These are phyloP conservation scores for Penstemon barbatus DNA, from an alignment of 257 asterid species.

Conservation along the genomic window DNA sequence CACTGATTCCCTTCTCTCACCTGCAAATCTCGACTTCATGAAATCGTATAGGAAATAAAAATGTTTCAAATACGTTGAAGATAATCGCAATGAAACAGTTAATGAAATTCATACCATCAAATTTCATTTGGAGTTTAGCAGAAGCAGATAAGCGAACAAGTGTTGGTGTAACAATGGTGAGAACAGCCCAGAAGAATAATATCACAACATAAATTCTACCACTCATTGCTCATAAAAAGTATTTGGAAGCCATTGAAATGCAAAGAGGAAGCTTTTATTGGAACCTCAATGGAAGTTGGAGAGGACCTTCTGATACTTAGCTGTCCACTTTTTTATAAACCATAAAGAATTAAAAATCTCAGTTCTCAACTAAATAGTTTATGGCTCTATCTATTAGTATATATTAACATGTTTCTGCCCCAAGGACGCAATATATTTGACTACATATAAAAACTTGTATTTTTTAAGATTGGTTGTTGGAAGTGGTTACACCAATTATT, in stretches of 20 bases:
- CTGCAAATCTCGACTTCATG: slow-evolving; percentile 30
- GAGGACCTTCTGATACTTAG: slow-evolving; percentile 42
- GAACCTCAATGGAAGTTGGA: slow-evolving; percentile 29
- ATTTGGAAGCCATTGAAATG: slow-evolving; percentile 30
- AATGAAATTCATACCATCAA: slow-evolving; percentile 40
- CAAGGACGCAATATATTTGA: slow-evolving; percentile 35
- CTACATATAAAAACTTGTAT: slow-evolving; percentile 20
- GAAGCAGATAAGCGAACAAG: slow-evolving; percentile 69
- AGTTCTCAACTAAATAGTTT: slow-evolving; percentile 11
- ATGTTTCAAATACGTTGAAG: neutral
- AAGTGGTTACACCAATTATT: slow-evolving; percentile 59
- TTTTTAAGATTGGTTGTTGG: slow-evolving; percentile 48
- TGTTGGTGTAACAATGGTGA: slow-evolving; percentile 63
- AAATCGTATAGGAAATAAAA: neutral
- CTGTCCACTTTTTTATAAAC: slow-evolving; percentile 54
- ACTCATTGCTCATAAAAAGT: slow-evolving; percentile 48
- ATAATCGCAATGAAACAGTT: neutral
- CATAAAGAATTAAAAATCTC: slow-evolving; percentile 29
- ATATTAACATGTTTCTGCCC: slow-evolving; percentile 8
- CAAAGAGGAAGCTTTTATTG: slow-evolving; percentile 9
- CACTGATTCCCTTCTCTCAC: slow-evolving; percentile 30
- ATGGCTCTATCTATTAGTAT: neutral
- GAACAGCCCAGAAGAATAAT: slow-evolving; percentile 72
- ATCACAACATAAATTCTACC: slow-evolving; percentile 62
- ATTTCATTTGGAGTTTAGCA: slow-evolving; percentile 40